Base-by-base conservation (phyloP, 2,329 filamentous ascomycete genomes). In the Sporothrix humicola region DNA sequence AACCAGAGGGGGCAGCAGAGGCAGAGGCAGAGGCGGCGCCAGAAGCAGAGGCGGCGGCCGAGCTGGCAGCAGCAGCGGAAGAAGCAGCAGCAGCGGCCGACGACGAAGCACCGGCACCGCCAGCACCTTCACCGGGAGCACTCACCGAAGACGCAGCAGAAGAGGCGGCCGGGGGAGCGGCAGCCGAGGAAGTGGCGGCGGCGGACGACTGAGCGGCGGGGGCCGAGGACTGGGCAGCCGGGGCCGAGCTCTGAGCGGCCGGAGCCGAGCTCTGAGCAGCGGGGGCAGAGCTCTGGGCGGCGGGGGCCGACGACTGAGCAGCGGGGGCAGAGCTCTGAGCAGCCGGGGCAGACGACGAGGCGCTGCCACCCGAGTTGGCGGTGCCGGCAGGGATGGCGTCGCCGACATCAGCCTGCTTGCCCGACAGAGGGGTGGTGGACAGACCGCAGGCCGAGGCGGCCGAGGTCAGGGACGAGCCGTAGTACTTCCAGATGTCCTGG, bases 401-500 rank as follows among this genome's bases (percentile, higher is more conserved):
- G n/a, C 66, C 26, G 52, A 46, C 56, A 12, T 3, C 72, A 37
- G 74, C 72, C 72, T 78, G 77, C 6, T 70, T 59, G 65, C 78
- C 78, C 7, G 74, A 31, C 42, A 73, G 48, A 0, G 77, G 78
- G 4, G 75, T 76, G 17, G 77, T 77, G 17, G 77, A 72, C 23
- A 81, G 76, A 7, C 78, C 79, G 71, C 81, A 82, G 1, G 65
- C 73, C 2, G 70, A 70, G 13, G 79, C 83, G 4, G 78, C 78
- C 4, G 42, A 75, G 20, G 76, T 78, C 70, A 84, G 73, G 1
- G 78, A 78, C 42, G 66, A 73, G 37, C 83, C 81, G 73, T 85
- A 84, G 77, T 81, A 82, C 44, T 78, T 76, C 83, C 83, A 84
- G 77, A 84, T 83, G 74, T 83, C 78, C 48, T 78, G 73, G 76